Conservation (phyloP, 768 basidiomycete species). For the Neoboletus magnificus region DNA sequence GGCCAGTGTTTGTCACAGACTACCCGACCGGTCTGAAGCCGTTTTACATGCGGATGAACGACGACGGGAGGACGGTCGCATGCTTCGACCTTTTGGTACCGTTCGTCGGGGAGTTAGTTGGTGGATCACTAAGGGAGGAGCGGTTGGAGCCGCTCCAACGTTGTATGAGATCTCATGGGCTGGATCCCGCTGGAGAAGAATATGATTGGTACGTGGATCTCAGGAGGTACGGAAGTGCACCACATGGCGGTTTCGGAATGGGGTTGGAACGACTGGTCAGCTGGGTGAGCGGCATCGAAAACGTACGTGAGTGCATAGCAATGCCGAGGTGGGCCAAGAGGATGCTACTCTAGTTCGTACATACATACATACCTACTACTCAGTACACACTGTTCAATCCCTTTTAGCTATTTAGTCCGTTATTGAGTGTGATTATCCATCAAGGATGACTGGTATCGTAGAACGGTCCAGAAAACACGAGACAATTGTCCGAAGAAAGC, state of each 20-base stretch:
- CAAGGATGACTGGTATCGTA: neutral
- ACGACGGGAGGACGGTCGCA: slow-evolving; percentile 61
- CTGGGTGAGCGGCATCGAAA: slow-evolving; percentile 84
- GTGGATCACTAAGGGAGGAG: slow-evolving; percentile 89
- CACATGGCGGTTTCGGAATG: slow-evolving; percentile 94
- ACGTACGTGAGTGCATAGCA: slow-evolving; percentile 89
- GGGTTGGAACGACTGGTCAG: slow-evolving; percentile 90
- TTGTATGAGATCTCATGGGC: slow-evolving; percentile 47
- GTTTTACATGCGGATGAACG: slow-evolving; percentile 91
- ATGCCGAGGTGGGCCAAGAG: slow-evolving; percentile 88
- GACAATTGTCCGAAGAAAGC: slow-evolving; percentile 1
- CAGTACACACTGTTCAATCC: neutral
- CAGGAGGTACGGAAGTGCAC: slow-evolving; percentile 78
- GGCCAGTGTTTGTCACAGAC: slow-evolving; percentile 89
- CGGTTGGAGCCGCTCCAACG: slow-evolving; percentile 48
- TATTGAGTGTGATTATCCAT: neutral
- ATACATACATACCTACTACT: neutral
- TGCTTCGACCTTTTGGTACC: slow-evolving; percentile 96
- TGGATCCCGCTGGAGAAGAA: slow-evolving; percentile 39
- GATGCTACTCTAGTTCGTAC: slow-evolving; percentile 52
- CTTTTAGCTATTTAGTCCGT: neutral
- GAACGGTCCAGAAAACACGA: neutral
- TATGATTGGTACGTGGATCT: slow-evolving; percentile 80
- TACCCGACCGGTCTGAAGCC: slow-evolving; percentile 85
- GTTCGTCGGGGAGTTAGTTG: slow-evolving; percentile 81